Conservation (phyloP, 371 early-diverging fungal genomes). For the Haplosporangium sp. region DNA sequence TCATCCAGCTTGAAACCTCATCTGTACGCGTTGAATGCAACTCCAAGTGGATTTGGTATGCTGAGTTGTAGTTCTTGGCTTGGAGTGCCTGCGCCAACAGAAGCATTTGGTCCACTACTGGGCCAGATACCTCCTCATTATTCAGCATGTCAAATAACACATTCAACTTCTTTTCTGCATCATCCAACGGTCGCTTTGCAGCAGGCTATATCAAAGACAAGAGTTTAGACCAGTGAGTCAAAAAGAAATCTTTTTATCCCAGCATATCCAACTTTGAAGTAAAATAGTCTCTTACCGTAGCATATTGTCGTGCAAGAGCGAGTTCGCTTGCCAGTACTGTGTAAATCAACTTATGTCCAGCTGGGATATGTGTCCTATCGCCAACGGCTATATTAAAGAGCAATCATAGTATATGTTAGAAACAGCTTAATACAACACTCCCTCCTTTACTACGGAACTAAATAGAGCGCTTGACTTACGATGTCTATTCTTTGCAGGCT, state of each 20-base stretch:
- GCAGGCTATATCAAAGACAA: constrained; percentile 60
- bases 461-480: constrained; percentile 49
- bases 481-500: constrained; percentile 56
- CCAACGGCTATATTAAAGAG: constrained; percentile 63
- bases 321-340: constrained; percentile 61
- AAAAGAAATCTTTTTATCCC: neutral
- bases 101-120: constrained; percentile 67
- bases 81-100: constrained; percentile 66
- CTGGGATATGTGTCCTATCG: constrained; percentile 85
- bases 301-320: constrained; percentile 62
- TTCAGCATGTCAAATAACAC: constrained; percentile 84
- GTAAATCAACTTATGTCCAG: constrained; percentile 72
- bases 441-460: too few species aligned
- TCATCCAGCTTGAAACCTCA: constrained; percentile 70
- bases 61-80: constrained; percentile 62
- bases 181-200: constrained; percentile 77
- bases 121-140: constrained; percentile 68
- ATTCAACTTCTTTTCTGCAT: constrained; percentile 79
- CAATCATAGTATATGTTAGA: neutral
- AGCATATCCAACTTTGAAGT: neutral
- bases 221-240: neutral
- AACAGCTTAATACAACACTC: neutral
- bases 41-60: constrained; percentile 63
- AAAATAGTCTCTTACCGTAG: constrained; percentile 58
- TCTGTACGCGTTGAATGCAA: constrained; percentile 65